A percentile compares a stretch with the other conserved stretches of the same genome.
These are phyloP conservation scores for Chlamydomonas sphaeroides DNA, from an alignment of 139 green algal genomes.

Conservation along the genomic window DNA sequence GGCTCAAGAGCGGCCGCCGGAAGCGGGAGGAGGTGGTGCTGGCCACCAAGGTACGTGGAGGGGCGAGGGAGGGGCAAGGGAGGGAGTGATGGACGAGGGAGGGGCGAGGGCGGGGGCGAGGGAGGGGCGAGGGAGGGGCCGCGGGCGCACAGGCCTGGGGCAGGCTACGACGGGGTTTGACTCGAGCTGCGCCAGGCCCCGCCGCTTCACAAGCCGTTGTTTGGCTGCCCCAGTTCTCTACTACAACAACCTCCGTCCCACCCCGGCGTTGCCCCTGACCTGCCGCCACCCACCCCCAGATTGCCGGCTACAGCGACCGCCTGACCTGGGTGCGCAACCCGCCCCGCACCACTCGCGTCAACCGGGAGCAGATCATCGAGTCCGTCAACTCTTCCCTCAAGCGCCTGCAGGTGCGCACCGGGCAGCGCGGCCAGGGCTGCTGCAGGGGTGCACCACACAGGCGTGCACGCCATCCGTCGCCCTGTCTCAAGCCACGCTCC, in stretches of 20 bases:
- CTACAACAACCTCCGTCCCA: too few species aligned
- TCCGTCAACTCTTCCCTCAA: constrained; percentile 76
- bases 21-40: constrained; percentile 82
- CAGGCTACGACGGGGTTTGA: too few species aligned
- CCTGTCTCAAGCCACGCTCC: too few species aligned
- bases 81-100: too few species aligned
- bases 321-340: constrained; percentile 65
- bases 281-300: constrained; percentile 43
- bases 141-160: too few species aligned
- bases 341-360: constrained; percentile 47
- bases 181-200: too few species aligned
- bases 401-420: constrained; percentile 60
- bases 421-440: too few species aligned
- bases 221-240: background rate
- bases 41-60: constrained; percentile 81
- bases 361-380: constrained; percentile 73
- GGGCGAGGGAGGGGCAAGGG: too few species aligned
- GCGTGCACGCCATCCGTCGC: too few species aligned
- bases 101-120: background rate
- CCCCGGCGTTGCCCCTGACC: background rate
- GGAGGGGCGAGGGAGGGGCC: too few species aligned
- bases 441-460: too few species aligned
- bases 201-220: background rate
- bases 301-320: constrained; percentile 72
- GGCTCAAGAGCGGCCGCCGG: constrained; percentile 69